These are phyloP conservation scores for Chamaecrista fasciculata DNA, from an alignment of 306 rosid genomes.

Conservation along the genomic window DNA sequence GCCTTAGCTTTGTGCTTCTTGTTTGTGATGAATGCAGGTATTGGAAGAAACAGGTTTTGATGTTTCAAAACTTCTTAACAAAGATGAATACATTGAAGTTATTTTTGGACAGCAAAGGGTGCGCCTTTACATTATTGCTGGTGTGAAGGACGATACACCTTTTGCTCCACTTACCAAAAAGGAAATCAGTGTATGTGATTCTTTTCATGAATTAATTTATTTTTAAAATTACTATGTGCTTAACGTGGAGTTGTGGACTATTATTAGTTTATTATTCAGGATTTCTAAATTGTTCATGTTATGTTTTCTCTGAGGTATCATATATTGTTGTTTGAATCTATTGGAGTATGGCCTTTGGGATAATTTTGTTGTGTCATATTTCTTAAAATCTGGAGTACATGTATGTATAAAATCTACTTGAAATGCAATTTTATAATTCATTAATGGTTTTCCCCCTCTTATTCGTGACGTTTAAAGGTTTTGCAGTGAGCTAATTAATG, in stretches of 20 bases:
- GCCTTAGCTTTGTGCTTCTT: slow-evolving; percentile 15
- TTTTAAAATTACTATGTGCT: slow-evolving; percentile 4
- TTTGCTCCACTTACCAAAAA: slow-evolving; percentile 97
- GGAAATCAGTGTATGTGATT: slow-evolving; percentile 91
- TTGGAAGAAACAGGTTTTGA: slow-evolving; percentile 97
- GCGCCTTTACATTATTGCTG: slow-evolving; percentile 86
- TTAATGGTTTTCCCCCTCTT: background rate
- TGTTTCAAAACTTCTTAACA: slow-evolving; percentile 62
- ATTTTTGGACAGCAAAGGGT: slow-evolving; percentile 95
- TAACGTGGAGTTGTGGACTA: background rate
- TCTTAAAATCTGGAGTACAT: background rate
- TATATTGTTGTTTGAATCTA: background rate
- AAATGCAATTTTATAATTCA: background rate
- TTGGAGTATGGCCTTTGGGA: background rate
- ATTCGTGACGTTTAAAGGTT: background rate
- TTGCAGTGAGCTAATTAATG: background rate
- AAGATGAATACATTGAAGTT: slow-evolving; percentile 73
- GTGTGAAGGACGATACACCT: slow-evolving; percentile 84
- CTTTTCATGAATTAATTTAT: slow-evolving; percentile 3
- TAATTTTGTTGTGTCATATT: background rate
- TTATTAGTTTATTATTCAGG: background rate
- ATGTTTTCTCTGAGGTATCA: background rate
- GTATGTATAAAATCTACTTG: background rate
- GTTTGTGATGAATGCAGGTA: slow-evolving; percentile 61
- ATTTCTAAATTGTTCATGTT: background rate